Percentiles rank a stretch among this genome's conserved stretches.
These are phyloP conservation scores for Backusella luteola DNA, from an alignment of 192 early-diverging fungal genomes.

Conservation along the genomic window DNA sequence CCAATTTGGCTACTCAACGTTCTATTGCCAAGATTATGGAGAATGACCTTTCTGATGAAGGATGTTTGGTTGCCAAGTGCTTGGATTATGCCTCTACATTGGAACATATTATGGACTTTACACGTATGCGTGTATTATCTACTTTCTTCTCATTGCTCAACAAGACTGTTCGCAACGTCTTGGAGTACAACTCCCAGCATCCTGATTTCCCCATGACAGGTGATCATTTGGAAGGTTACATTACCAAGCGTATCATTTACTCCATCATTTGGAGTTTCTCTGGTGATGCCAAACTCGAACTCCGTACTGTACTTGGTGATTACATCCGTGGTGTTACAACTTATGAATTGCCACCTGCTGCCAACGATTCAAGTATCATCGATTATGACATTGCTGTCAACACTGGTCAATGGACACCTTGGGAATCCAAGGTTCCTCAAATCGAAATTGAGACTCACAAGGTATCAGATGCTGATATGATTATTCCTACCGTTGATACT, in stretches of 20 bases:
- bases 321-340: constrained; percentile 75
- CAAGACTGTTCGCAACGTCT: constrained; percentile 76
- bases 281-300: constrained; percentile 79
- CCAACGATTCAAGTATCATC: constrained; percentile 57
- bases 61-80: constrained; percentile 70
- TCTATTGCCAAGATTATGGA: constrained; percentile 70
- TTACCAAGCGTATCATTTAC: constrained; percentile 79
- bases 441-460: constrained; percentile 95
- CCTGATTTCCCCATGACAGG: constrained; percentile 89
- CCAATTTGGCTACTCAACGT: constrained; percentile 71
- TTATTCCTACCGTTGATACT: constrained; percentile 98
- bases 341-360: constrained; percentile 68
- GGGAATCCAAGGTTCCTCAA: constrained; percentile 84
- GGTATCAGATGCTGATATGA: constrained; percentile 87
- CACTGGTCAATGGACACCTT: constrained; percentile 87
- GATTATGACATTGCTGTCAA: constrained; percentile 88
- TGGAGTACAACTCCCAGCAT: constrained; percentile 92
- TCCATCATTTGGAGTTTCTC: constrained; percentile 94
- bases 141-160: constrained; percentile 93
- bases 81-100: constrained; percentile 66
- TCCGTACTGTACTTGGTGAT: constrained; percentile 73
- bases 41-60: constrained; percentile 66
- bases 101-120: constrained; percentile 99
- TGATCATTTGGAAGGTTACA: constrained; percentile 75
- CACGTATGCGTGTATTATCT: constrained; percentile 72